Conservation (phyloP, 2,329 filamentous ascomycete species). For the Tolypocladium amazonense region DNA sequence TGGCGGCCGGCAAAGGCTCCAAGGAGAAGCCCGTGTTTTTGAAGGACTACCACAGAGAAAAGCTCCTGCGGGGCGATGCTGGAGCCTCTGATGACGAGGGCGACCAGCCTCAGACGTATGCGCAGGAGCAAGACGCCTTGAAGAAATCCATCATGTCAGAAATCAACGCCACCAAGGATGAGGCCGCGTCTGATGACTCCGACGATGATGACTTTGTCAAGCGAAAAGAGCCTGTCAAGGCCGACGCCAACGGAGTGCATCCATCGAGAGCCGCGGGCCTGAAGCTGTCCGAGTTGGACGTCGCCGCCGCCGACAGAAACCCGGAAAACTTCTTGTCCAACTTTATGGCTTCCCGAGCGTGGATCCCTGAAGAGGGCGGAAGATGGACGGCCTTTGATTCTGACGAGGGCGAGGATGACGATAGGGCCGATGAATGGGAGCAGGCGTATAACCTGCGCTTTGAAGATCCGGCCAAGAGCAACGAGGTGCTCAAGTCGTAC, state of each 20-base stretch:
- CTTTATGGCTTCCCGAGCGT: constrained; percentile 85
- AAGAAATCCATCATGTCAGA: constrained; percentile 70
- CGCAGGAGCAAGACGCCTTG: constrained; percentile 76
- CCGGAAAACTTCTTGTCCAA: constrained; percentile 91
- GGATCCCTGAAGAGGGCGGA: constrained; percentile 59
- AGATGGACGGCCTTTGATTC: constrained; percentile 80
- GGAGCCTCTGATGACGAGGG: constrained; percentile 49
- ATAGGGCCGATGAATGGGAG: constrained; percentile 78
- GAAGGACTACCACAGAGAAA: constrained; percentile 84
- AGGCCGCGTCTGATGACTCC: constrained; percentile 36
- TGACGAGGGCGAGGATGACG: constrained; percentile 77
- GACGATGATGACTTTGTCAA: constrained; percentile 62
- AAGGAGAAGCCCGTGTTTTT: constrained; percentile 79
- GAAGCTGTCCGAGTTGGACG: constrained; percentile 48
- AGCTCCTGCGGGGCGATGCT: constrained; percentile 63
- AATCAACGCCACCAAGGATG: constrained; percentile 55
- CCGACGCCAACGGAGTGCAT: constrained; percentile 37
- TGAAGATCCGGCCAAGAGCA: constrained; percentile 79
- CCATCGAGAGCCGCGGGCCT: constrained; percentile 39
- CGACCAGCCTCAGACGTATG: constrained; percentile 58
- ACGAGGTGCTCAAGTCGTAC: constrained; percentile 80
- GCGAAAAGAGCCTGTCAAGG: constrained; percentile 47
- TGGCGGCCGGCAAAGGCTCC: constrained; percentile 32
- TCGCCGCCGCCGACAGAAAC: constrained; percentile 72
- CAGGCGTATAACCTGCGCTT: constrained; percentile 93